Base-by-base conservation (phyloP, 352 stramenopile species). In the Globisporangium rhizosaccharum region DNA sequence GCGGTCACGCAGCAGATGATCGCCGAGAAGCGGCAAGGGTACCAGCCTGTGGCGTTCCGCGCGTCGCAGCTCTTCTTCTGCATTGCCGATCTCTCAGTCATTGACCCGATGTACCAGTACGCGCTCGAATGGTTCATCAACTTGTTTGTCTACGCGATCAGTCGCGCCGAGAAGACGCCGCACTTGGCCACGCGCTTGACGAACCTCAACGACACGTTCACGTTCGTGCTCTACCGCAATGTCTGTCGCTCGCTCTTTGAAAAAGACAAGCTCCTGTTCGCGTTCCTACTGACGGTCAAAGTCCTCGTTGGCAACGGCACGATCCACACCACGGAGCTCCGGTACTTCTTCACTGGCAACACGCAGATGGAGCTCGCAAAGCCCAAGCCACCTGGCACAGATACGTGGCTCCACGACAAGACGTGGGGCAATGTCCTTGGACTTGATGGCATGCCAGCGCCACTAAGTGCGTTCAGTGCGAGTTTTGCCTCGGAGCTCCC, bases 91-190 rank as follows among this genome's bases (percentile, higher is more conserved):
- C 71, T 98, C 23, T 85, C 79, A 5, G 80, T 92, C 20, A 93
- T 98, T 18, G 94, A 98, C 52, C 94, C 94, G 2, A 98, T 98
- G 95, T 98, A 98, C 69, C 87, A 98, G 73, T 98, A 98, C 73
- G 92, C 87, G 17, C 85, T 98, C 28, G 87, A 97, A 56, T 98
- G 93, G 92, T 98, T 98, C 68, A 98, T 97, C 66, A 94, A 95
- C 48, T 72, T 98, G 20, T 98, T 98, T 61, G 79, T 96, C 39
- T 87, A 94, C 44, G 85, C 94, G 2, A 97, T 98, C 58, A 73
- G 81, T 12, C 77, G 88, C 9, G 90, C 93, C 0, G 81, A 92
- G 36, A 94, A 88, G 50, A 68, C 82, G 5, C 59, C 77, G 1
- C 68, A 87, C 15, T 65, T 98, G 23, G 73, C 88, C 9, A 79